Evolutionary conservation across 2,329 filamentous ascomycete genomes (phyloP).

Genomic region (Ascosphaera apis): DNA sequence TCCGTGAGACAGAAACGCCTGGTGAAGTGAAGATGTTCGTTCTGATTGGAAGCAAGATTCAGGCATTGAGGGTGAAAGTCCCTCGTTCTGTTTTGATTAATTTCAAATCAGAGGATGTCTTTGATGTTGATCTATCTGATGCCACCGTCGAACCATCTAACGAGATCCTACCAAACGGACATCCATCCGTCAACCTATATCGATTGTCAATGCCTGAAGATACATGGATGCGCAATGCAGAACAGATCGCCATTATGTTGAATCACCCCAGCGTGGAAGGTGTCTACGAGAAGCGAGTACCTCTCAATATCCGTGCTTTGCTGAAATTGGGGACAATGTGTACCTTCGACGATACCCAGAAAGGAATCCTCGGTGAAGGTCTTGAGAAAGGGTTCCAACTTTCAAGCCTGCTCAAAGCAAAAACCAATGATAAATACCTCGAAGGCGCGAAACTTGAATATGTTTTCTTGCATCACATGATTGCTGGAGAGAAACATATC

Average conservation of each 20-base stretch:
- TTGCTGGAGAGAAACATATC: slow-evolving; percentile 71
- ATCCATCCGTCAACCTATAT: slow-evolving; percentile 83
- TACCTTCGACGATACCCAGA: slow-evolving; percentile 76
- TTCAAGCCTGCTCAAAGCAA: slow-evolving; percentile 43
- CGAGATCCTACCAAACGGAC: slow-evolving; percentile 82
- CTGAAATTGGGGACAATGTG: slow-evolving; percentile 78
- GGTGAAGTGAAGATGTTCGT: slow-evolving; percentile 78
- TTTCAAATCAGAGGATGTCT: slow-evolving; percentile 64
- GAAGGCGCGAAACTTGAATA: slow-evolving; percentile 53
- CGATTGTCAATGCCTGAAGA: slow-evolving; percentile 79
- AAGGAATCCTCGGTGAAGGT: slow-evolving; percentile 76
- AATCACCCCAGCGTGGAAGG: slow-evolving; percentile 89
- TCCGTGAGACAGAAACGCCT: slow-evolving; percentile 59
- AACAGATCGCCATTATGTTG: slow-evolving; percentile 63
- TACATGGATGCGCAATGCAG: slow-evolving; percentile 60
- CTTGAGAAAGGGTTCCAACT: slow-evolving; percentile 88
- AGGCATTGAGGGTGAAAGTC: slow-evolving; percentile 69
- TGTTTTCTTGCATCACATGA: slow-evolving; percentile 81
- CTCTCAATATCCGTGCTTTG: slow-evolving; percentile 65
- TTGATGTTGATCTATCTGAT: slow-evolving; percentile 64
- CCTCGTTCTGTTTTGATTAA: slow-evolving; percentile 81
- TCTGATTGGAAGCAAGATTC: slow-evolving; percentile 79
- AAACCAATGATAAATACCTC: slow-evolving; percentile 51
- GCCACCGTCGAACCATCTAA: slow-evolving; percentile 85
- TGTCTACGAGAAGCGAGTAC: slow-evolving; percentile 86